Evolutionary conservation across 306 rosid species (phyloP), one percentile per base, ranked within the genome.

Genomic region (Acacia melanoxylon): DNA sequence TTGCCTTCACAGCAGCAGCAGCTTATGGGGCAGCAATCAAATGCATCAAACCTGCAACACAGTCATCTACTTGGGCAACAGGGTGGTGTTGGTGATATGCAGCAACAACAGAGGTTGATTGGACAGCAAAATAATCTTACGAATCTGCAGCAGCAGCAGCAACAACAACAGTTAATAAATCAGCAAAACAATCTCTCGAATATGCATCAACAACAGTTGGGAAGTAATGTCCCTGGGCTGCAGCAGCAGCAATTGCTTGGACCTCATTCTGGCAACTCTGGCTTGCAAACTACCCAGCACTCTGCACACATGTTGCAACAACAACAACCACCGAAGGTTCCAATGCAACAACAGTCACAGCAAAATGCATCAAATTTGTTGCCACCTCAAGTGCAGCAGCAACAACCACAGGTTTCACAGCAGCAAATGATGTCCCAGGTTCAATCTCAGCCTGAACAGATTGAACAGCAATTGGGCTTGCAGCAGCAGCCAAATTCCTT

Each of bases 391-490:
- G 86, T 88, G 37, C 99, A 92, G 81, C 97, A 85, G 78, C 81
- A 92, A 45, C 99, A 95, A 78, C 75, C 92, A 49, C 99, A 94
- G 82, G 86, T 86, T 75, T 68, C 92, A 68, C 97, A 93, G 76
- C 95, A 90, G 85, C 99, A 92, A 74, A 49, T 93, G 85, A 83
- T 95, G 87, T 88, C 98, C 48, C 98, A 90, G 86, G 86, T 93
- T 85, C 98, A 92, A 67, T 90, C 97, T 69, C 99, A 95, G 84
- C 87, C 98, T 82, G 31, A 90, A n/a, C 99, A 93, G 86, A 82
- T 93, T 85, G 98, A 89, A 86, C 97, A 87, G 81, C 97, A 89
- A 78, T 66, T 92, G 80, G 88, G 92, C 86, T 71, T 94, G 89
- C 98, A 90, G 72, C 99, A 90, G 88, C 97, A 93, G 82, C 78